These are phyloP conservation scores for Calonectria hongkongensis DNA, from an alignment of 2,329 filamentous ascomycete species.

Conservation along the genomic window DNA sequence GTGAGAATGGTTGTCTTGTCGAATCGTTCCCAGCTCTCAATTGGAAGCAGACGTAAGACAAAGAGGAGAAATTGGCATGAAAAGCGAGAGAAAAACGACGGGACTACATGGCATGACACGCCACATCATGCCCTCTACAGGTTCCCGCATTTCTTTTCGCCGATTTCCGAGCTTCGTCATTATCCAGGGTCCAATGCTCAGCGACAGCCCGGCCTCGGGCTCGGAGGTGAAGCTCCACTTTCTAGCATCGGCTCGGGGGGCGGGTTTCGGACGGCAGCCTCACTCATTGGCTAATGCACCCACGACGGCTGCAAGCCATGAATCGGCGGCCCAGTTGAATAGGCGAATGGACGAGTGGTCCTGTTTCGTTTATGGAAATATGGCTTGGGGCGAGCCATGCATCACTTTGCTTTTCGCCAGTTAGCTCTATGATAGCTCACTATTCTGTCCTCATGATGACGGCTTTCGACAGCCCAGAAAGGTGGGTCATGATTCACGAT, in stretches of 20 bases:
- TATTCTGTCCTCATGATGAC: background rate
- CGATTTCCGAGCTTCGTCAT: conserved; percentile 43
- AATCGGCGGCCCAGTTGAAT: background rate
- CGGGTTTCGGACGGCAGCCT: conserved; percentile 38
- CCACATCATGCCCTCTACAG: conserved; percentile 24
- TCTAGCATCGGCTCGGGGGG: conserved; percentile 34
- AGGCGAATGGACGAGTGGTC: conserved; percentile 4
- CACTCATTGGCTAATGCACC: conserved; percentile 35
- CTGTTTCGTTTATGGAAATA: conserved; percentile 21
- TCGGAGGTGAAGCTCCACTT: conserved; percentile 38
- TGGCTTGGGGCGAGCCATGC: conserved; percentile 6
- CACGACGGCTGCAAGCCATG: background rate
- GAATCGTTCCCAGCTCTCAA: background rate
- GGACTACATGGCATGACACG: conserved; percentile 19
- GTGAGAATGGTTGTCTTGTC: background rate
- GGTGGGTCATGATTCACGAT: background rate
- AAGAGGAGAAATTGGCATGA: background rate
- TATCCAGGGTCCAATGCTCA: conserved; percentile 32
- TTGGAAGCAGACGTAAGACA: background rate
- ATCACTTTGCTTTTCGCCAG: conserved; percentile 12
- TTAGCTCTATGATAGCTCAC: background rate
- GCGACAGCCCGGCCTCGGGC: conserved; percentile 33
- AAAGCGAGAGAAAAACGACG: conserved; percentile 15
- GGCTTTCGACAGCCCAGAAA: background rate
- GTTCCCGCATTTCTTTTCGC: conserved; percentile 23